These are phyloP conservation scores for Cyberlindnera amylophila DNA, from an alignment of 805 yeast species.

Conservation along the genomic window DNA sequence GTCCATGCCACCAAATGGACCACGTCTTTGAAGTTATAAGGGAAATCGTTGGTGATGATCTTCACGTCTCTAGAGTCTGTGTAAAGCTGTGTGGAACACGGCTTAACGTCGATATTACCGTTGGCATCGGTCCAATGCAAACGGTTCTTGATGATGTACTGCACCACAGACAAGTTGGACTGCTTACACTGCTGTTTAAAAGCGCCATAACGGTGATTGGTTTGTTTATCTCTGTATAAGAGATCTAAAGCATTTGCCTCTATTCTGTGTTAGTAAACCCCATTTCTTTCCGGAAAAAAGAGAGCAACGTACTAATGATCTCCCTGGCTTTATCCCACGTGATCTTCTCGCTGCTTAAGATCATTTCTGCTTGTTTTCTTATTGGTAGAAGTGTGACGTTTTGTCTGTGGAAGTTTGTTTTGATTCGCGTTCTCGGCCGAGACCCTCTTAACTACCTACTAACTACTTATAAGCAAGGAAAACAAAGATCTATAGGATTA, in stretches of 20 bases:
- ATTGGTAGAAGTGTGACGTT: too few species aligned
- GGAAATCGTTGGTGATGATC: conserved; percentile 57
- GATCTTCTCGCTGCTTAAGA: conserved; percentile 4
- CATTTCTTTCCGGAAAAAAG: not conserved
- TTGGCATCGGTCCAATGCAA: conserved; percentile 46
- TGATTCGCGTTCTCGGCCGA: too few species aligned
- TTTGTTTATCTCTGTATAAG: conserved; percentile 41
- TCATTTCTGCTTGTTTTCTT: not conserved
- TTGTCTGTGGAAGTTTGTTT: too few species aligned
- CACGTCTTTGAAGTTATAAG: conserved; percentile 53
- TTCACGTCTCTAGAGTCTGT: conserved; percentile 31
- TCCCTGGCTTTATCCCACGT: conserved; percentile 17
- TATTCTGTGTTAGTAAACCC: conserved; percentile 3
- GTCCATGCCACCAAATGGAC: conserved; percentile 67
- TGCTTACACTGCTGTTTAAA: conserved; percentile 41
- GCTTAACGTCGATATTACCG: conserved; percentile 10
- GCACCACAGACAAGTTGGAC: conserved; percentile 39
- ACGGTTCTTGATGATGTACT: conserved; percentile 44
- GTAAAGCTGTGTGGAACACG: conserved; percentile 24
- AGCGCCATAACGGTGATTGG: conserved; percentile 39
- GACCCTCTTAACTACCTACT: too few species aligned
- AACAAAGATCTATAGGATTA: too few species aligned
- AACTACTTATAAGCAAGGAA: too few species aligned
- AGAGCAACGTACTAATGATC: conserved; percentile 13
- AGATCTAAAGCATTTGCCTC: conserved; percentile 12